These are phyloP conservation scores for Boletus edulis DNA, from an alignment of 768 basidiomycete genomes.

Conservation along the genomic window DNA sequence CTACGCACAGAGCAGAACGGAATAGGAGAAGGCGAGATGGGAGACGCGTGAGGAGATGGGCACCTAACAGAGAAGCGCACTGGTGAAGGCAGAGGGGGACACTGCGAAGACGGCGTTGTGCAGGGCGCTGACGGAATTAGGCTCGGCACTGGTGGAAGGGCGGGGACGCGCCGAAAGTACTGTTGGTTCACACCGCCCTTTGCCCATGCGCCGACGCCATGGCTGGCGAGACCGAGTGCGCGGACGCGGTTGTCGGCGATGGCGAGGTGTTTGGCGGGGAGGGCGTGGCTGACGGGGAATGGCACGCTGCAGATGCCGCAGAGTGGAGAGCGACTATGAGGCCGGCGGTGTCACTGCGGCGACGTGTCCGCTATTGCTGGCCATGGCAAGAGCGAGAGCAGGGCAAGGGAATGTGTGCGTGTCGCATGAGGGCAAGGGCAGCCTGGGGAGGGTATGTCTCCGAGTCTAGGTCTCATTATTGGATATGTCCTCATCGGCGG, in stretches of 20 bases:
- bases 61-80: conserved; percentile 56
- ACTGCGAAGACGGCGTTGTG: conserved; percentile 34
- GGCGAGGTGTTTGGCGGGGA: conserved; percentile 69
- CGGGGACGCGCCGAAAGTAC: conserved; percentile 61
- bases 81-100: conserved; percentile 58
- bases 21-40: conserved; percentile 65
- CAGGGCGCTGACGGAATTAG: conserved; percentile 30
- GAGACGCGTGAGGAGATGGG: conserved; percentile 54
- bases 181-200: conserved; percentile 87
- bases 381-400: too few species aligned
- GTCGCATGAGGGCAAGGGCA: too few species aligned
- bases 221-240: conserved; percentile 54
- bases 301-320: conserved; percentile 63
- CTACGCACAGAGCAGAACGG: conserved; percentile 63
- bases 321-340: conserved; percentile 67
- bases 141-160: too few species aligned
- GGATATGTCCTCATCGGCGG: too few species aligned
- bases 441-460: too few species aligned
- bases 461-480: too few species aligned
- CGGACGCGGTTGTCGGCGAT: conserved; percentile 79
- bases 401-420: too few species aligned
- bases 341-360: conserved; percentile 72
- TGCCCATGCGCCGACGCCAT: conserved; percentile 74
- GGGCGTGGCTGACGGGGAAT: conserved; percentile 65
- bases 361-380: conserved; percentile 59